Conservation (phyloP, 2,329 filamentous ascomycete genomes). For the Aspergillus felis region DNA sequence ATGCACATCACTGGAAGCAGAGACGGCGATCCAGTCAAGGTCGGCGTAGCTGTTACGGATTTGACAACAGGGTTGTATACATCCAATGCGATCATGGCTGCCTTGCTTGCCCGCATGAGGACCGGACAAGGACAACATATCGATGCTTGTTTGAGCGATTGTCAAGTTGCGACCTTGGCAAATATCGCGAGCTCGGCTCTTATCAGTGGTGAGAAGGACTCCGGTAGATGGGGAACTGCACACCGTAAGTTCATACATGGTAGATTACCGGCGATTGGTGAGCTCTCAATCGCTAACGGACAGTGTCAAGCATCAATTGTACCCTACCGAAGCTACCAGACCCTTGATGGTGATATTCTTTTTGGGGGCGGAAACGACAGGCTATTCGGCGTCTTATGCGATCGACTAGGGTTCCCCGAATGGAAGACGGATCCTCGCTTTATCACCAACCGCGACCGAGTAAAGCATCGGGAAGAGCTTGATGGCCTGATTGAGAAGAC, state of each 20-base stretch:
- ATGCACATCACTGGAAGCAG: constrained; percentile 96
- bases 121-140: constrained; percentile 86
- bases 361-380: constrained; percentile 63
- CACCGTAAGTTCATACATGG: constrained; percentile 60
- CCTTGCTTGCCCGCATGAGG: constrained; percentile 69
- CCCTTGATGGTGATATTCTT: constrained; percentile 59
- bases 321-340: constrained; percentile 80
- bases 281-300: constrained; percentile 6
- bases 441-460: constrained; percentile 56
- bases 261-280: neutral
- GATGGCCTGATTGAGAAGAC: constrained; percentile 74
- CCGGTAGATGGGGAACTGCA: constrained; percentile 90
- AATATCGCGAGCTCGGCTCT: constrained; percentile 92
- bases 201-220: constrained; percentile 81
- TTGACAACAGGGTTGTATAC: constrained; percentile 93
- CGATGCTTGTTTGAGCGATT: constrained; percentile 86
- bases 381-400: constrained; percentile 58
- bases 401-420: constrained; percentile 54
- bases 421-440: constrained; percentile 57
- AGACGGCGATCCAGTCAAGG: constrained; percentile 90
- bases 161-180: constrained; percentile 88
- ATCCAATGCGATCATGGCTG: constrained; percentile 92
- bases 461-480: constrained; percentile 67
- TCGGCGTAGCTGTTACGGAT: constrained; percentile 95
- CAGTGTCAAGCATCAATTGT: constrained; percentile 77